phyloP scores from a whole-genome alignment of 345 rosid species.

The Citrus glauca region DNA sequence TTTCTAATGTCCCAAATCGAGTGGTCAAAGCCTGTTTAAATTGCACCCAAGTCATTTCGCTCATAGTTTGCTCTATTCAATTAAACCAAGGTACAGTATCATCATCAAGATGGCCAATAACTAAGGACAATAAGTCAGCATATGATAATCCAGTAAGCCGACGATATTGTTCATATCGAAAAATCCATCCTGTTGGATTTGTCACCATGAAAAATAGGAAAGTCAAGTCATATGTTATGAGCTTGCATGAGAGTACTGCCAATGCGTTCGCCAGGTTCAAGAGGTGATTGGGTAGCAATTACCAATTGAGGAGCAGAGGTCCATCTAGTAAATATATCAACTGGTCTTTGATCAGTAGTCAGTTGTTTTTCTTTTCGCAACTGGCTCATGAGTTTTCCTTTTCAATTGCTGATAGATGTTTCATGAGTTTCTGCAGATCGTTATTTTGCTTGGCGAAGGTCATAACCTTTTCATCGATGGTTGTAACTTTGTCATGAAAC shows the following conservation, averaged over 20 bases:
- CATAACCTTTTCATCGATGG: too few relatives aligned
- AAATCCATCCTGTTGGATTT: neutral
- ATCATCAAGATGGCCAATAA: neutral
- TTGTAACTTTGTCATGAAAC: too few relatives aligned
- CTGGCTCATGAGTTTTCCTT: too few relatives aligned
- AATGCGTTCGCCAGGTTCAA: too few relatives aligned
- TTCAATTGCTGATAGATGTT: too few relatives aligned
- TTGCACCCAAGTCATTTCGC: neutral
- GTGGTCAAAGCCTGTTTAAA: neutral
- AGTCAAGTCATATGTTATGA: neutral
- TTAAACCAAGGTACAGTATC: neutral
- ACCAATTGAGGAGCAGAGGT: too few relatives aligned
- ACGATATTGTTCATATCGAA: neutral
- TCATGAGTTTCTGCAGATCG: too few relatives aligned
- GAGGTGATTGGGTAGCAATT: too few relatives aligned
- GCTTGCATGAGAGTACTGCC: neutral
- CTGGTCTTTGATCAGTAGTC: too few relatives aligned
- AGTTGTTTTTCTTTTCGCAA: too few relatives aligned
- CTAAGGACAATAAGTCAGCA: neutral
- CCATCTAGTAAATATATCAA: too few relatives aligned
- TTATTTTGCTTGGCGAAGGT: too few relatives aligned
- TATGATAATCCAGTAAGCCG: neutral
- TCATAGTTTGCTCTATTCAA: neutral
- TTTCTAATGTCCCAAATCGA: neutral
- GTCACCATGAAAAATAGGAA: neutral